These are phyloP conservation scores for Erythrophleum fordii DNA, from an alignment of 306 rosid species.

Conservation along the genomic window DNA sequence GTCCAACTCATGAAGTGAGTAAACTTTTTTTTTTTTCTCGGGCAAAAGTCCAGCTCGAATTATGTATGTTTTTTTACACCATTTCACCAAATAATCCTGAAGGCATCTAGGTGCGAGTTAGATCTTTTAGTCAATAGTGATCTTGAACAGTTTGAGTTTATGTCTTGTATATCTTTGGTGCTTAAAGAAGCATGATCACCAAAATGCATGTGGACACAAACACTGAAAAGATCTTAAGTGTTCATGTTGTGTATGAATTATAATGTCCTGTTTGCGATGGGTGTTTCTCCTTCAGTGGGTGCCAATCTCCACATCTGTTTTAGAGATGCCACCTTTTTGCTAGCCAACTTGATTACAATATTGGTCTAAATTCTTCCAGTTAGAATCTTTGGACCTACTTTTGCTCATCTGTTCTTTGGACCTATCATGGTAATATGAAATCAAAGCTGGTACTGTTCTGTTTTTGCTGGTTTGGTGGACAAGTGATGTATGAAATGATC, in stretches of 20 bases:
- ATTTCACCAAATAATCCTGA: conserved; percentile 20
- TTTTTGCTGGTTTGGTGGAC: conserved; percentile 30
- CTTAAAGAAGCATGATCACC: neutral
- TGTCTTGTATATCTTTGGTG: neutral
- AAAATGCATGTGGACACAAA: neutral
- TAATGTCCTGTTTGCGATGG: neutral
- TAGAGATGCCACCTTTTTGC: conserved; percentile 8
- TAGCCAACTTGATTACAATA: conserved; percentile 1
- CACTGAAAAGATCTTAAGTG: neutral
- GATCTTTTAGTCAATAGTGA: conserved; percentile 27
- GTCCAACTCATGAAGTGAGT: conserved; percentile 79
- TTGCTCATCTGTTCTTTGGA: neutral
- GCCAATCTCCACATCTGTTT: neutral
- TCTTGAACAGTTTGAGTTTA: neutral
- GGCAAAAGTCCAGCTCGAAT: conserved; percentile 27
- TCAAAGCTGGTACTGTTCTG: neutral
- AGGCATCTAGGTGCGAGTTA: conserved; percentile 20
- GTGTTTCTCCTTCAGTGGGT: too few relatives aligned
- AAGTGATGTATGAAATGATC: conserved; percentile 4
- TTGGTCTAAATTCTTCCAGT: conserved; percentile 22
- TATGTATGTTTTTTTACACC: conserved; percentile 19
- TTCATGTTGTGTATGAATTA: neutral
- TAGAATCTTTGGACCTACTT: neutral
- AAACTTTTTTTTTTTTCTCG: conserved; percentile 8
- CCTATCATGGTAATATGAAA: neutral